Conservation (phyloP, 495 filamentous ascomycete species). For the Thozetella sp. region DNA sequence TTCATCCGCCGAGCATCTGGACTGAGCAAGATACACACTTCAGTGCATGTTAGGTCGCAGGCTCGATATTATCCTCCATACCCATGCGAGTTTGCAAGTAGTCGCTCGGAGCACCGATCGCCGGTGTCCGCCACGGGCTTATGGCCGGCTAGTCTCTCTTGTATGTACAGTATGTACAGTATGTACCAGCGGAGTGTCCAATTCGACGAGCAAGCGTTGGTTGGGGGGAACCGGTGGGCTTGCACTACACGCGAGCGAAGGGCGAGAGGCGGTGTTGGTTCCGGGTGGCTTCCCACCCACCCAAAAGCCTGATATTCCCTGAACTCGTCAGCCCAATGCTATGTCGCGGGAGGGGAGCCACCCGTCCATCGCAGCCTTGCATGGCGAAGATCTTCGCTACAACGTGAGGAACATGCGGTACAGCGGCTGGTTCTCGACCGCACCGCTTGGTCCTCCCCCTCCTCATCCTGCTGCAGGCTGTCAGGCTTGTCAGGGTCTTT, state of each 20-base stretch:
- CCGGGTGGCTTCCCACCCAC: background rate
- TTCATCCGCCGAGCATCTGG: no score
- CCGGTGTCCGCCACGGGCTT: no score
- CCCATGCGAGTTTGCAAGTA: no score
- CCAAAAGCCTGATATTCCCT: background rate
- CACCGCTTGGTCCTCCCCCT: background rate
- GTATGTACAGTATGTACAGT: no score
- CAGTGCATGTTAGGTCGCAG: no score
- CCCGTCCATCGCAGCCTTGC: slow-evolving; percentile 1
- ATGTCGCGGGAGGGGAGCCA: background rate
- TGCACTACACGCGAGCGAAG: background rate
- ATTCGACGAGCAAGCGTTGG: background rate
- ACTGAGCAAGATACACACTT: no score
- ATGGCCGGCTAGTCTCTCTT: no score
- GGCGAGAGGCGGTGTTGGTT: background rate
- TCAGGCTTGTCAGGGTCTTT: background rate
- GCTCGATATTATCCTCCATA: no score
- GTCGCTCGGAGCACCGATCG: no score
- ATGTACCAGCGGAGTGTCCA: no score
- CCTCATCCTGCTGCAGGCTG: no score
- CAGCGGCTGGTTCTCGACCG: background rate
- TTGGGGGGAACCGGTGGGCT: background rate
- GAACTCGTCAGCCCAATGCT: background rate
- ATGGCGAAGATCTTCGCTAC: background rate
- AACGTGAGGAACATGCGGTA: background rate